A percentile compares a stretch with the other conserved stretches of the same genome.
phyloP scores from a whole-genome alignment of 2,329 filamentous ascomycete genomes.

The Cercospora janseana region DNA sequence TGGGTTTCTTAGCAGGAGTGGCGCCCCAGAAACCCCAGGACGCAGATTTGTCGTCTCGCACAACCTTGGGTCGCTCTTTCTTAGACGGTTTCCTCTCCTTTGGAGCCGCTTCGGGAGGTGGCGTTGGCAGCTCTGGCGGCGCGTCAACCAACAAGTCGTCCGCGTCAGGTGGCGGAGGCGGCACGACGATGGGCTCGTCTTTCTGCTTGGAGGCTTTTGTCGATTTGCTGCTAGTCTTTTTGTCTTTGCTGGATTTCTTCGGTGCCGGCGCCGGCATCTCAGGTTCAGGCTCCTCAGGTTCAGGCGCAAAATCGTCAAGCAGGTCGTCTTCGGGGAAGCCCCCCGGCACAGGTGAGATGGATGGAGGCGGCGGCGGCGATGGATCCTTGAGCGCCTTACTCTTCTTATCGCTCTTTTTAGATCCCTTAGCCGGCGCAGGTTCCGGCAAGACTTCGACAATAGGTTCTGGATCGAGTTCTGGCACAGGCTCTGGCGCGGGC shows the following conservation, averaged over 20 bases:
- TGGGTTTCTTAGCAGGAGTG: constrained; percentile 35
- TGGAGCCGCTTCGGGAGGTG: constrained; percentile 46
- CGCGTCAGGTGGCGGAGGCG: constrained; percentile 17
- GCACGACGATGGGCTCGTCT: constrained; percentile 37
- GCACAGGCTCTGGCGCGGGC: constrained; percentile 32
- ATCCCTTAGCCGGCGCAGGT: constrained; percentile 31
- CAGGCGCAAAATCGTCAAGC: constrained; percentile 29
- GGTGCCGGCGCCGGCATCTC: constrained; percentile 25
- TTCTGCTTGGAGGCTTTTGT: constrained; percentile 35
- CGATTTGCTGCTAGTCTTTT: constrained; percentile 25
- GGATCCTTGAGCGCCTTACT: constrained; percentile 27
- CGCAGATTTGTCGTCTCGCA: constrained; percentile 61
- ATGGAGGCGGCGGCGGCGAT: constrained; percentile 24
- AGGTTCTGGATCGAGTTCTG: constrained; percentile 23
- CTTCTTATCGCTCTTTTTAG: constrained; percentile 28
- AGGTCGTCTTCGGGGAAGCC: constrained; percentile 49
- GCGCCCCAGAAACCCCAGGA: constrained; percentile 74
- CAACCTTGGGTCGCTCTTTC: constrained; percentile 75
- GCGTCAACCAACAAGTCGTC: constrained; percentile 32
- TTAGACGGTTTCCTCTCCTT: constrained; percentile 59
- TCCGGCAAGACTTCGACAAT: constrained; percentile 33
- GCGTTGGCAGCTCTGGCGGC: constrained; percentile 47
- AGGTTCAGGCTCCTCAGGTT: no score
- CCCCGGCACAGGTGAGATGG: constrained; percentile 43
- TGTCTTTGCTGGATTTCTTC: constrained; percentile 29